Percentiles rank a stretch among this genome's conserved stretches.
These are phyloP conservation scores for Clitopilus passeckerianus DNA, from an alignment of 768 basidiomycete genomes.

Conservation along the genomic window DNA sequence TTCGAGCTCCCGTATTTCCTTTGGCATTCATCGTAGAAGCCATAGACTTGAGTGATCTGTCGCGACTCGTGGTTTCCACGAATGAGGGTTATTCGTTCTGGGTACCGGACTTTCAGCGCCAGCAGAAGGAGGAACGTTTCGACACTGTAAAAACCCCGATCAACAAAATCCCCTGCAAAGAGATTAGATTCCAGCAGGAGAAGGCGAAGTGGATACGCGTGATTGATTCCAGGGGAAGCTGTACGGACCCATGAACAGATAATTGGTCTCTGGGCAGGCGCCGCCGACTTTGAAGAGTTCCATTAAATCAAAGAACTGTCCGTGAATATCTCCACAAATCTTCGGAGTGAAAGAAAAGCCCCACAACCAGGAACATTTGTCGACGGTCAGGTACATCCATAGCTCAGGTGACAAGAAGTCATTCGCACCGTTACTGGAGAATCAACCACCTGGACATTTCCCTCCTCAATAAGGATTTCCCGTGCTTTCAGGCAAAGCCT, in stretches of 20 bases:
- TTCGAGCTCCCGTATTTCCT: slow-evolving; percentile 91
- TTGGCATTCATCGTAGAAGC: slow-evolving; percentile 95
- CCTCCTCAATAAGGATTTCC: slow-evolving; percentile 96
- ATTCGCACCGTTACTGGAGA: slow-evolving; percentile 1
- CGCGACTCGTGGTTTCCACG: slow-evolving; percentile 97
- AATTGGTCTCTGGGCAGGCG: slow-evolving; percentile 89
- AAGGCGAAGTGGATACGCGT: neutral
- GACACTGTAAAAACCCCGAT: slow-evolving; percentile 95
- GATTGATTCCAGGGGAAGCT: slow-evolving; percentile 4
- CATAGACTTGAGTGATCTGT: slow-evolving; percentile 95
- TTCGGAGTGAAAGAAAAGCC: slow-evolving; percentile 16
- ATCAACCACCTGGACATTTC: slow-evolving; percentile 76
- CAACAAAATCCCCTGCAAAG: slow-evolving; percentile 87
- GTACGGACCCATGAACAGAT: slow-evolving; percentile 88
- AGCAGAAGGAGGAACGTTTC: slow-evolving; percentile 94
- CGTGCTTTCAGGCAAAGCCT: slow-evolving; percentile 92
- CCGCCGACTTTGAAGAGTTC: slow-evolving; percentile 94
- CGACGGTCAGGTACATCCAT: slow-evolving; percentile 8
- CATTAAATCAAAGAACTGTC: slow-evolving; percentile 95
- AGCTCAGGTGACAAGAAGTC: neutral
- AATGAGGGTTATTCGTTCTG: slow-evolving; percentile 94
- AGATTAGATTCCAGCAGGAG: neutral
- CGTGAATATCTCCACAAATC: slow-evolving; percentile 96
- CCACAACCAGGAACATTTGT: neutral
- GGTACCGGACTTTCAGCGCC: slow-evolving; percentile 95